phyloP scores from a whole-genome alignment of 2,329 filamentous ascomycete species.

The Diplodia sapinea region DNA sequence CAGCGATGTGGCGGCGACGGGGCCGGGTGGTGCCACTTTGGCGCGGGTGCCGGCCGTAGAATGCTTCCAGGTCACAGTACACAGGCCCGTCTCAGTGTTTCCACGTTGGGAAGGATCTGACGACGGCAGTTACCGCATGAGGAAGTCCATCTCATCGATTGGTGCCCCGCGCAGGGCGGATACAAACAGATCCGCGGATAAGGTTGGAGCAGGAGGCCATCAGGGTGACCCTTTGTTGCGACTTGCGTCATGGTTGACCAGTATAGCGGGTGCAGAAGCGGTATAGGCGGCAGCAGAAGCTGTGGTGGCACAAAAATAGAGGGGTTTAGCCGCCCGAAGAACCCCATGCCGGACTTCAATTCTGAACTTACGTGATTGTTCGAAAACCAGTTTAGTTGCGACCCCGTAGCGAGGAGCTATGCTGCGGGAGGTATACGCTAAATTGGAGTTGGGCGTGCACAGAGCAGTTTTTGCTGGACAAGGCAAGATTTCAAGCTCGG shows the following conservation, averaged over 20 bases:
- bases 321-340: too few species aligned
- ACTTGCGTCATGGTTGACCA: not conserved
- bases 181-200: not conserved
- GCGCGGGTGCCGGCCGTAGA: not conserved
- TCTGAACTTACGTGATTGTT: too few species aligned
- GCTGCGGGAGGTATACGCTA: too few species aligned
- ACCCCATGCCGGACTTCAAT: too few species aligned
- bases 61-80: not conserved
- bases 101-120: not conserved
- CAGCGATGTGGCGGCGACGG: not conserved
- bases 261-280: not conserved
- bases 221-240: not conserved
- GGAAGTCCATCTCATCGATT: not conserved
- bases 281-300: not conserved
- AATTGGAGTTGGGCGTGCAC: too few species aligned
- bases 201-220: not conserved
- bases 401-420: too few species aligned
- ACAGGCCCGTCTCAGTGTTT: constrained; percentile 8
- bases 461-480: too few species aligned
- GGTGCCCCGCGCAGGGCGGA: not conserved
- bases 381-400: too few species aligned
- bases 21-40: constrained; percentile 1
- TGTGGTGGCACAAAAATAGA: not conserved
- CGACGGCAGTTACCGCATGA: not conserved
- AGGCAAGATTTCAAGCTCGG: too few species aligned